phyloP scores from a whole-genome alignment of 345 rosid genomes.

The Salix udensis region DNA sequence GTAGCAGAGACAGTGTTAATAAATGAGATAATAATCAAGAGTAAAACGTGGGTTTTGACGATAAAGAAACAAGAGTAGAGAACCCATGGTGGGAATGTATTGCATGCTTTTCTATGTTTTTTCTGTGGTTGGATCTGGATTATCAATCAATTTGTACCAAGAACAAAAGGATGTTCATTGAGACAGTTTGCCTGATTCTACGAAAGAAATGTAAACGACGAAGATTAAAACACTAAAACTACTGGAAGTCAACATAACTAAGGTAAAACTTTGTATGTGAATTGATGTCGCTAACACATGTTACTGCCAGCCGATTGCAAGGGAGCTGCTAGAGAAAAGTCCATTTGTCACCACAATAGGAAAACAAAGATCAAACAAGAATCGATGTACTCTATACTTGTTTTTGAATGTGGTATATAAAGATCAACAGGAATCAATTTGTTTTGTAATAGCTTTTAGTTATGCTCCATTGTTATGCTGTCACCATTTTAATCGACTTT shows the following conservation, averaged over 20 bases:
- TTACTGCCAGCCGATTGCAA: too few relatives aligned
- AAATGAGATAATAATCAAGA: too few relatives aligned
- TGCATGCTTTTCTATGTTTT: conserved; percentile 7
- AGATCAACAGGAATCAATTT: background rate
- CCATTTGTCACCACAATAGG: too few relatives aligned
- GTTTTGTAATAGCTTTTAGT: background rate
- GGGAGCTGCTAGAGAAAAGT: too few relatives aligned
- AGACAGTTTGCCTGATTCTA: background rate
- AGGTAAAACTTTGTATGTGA: background rate
- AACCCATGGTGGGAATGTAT: conserved; percentile 17
- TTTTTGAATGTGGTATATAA: background rate
- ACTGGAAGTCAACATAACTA: background rate
- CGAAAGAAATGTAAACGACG: background rate
- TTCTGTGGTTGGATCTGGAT: background rate
- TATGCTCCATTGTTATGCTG: background rate
- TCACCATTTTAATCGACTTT: background rate
- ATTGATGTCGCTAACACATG: background rate
- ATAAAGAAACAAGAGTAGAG: too few relatives aligned
- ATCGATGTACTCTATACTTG: background rate
- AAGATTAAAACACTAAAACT: background rate
- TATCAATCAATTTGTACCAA: background rate
- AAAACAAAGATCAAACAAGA: background rate
- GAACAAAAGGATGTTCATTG: background rate
- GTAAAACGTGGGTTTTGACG: too few relatives aligned
- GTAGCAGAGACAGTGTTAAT: too few relatives aligned